A percentile compares a stretch with the other conserved stretches of the same genome.
Evolutionary conservation across 2,329 filamentous ascomycete genomes (phyloP).

Genomic region (Aspergillus sp.): DNA sequence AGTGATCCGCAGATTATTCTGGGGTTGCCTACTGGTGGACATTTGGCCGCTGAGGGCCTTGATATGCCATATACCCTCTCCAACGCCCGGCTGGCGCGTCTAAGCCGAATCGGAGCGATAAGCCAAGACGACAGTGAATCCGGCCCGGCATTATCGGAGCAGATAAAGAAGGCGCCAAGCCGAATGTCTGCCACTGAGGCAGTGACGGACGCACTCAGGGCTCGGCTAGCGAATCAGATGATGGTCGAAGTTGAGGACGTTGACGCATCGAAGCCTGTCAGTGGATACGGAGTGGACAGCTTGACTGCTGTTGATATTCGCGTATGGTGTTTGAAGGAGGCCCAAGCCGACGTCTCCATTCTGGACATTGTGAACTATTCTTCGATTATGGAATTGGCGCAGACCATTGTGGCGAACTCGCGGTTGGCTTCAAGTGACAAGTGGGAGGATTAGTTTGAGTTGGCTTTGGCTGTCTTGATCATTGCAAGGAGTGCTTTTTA

Average conservation of each 20-base stretch:
- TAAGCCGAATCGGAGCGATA: too few species aligned
- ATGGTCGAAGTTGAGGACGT: neutral
- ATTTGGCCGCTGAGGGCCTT: too few species aligned
- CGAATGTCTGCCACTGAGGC: neutral
- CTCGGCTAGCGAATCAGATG: neutral
- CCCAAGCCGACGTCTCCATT: neutral
- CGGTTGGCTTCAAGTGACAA: too few species aligned
- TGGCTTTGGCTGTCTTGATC: too few species aligned
- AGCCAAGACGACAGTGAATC: neutral
- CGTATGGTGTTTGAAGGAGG: neutral
- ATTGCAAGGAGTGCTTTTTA: too few species aligned
- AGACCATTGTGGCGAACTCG: too few species aligned
- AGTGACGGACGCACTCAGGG: neutral
- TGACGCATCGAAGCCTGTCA: slow-evolving; percentile 1
- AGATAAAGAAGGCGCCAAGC: neutral
- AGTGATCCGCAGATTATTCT: neutral
- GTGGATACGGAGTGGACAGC: slow-evolving; percentile 4
- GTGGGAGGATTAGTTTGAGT: too few species aligned
- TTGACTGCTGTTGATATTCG: slow-evolving; percentile 5
- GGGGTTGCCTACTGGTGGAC: neutral
- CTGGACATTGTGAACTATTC: neutral
- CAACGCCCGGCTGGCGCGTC: too few species aligned
- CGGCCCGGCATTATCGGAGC: too few species aligned
- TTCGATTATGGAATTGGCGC: neutral
- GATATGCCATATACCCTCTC: too few species aligned